Percentiles rank a stretch among this genome's conserved stretches.
Evolutionary conservation across 2,329 filamentous ascomycete species (phyloP).

Genomic region (Hortaea sp.): DNA sequence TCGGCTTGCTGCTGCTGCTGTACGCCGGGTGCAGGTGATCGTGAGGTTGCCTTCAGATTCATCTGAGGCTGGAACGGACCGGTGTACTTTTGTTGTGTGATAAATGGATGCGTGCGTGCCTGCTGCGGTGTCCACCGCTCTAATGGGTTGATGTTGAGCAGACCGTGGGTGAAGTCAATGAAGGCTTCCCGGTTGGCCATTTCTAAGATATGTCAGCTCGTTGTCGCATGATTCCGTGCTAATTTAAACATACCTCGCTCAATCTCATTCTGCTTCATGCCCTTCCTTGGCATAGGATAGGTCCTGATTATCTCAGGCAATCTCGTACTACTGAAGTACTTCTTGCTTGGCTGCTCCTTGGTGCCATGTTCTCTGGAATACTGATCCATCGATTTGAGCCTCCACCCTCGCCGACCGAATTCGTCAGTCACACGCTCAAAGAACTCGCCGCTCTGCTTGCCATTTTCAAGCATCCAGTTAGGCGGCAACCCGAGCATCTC

Average conservation of each 20-base stretch:
- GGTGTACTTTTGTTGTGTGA: slow-evolving; percentile 95
- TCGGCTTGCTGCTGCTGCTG: slow-evolving; percentile 95
- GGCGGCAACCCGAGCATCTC: slow-evolving; percentile 96
- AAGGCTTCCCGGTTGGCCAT: slow-evolving; percentile 97
- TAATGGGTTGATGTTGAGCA: slow-evolving; percentile 88
- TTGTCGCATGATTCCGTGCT: neutral
- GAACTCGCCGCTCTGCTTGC: slow-evolving; percentile 94
- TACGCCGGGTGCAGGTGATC: slow-evolving; percentile 84
- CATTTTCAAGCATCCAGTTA: slow-evolving; percentile 99
- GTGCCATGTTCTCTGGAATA: slow-evolving; percentile 91
- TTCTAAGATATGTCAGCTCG: slow-evolving; percentile 48
- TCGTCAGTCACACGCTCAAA: slow-evolving; percentile 91
- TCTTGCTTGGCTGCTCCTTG: slow-evolving; percentile 98
- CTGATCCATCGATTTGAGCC: slow-evolving; percentile 94
- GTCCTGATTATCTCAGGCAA: slow-evolving; percentile 95
- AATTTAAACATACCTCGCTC: slow-evolving; percentile 64
- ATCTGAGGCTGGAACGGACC: slow-evolving; percentile 94
- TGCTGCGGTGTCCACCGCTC: slow-evolving; percentile 97
- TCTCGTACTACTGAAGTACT: slow-evolving; percentile 93
- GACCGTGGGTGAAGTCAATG: slow-evolving; percentile 91
- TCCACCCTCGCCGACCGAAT: slow-evolving; percentile 80
- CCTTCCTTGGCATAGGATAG: slow-evolving; percentile 97
- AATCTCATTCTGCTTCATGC: slow-evolving; percentile 96
- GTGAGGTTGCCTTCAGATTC: slow-evolving; percentile 84
- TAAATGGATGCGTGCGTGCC: slow-evolving; percentile 94